phyloP scores from a whole-genome alignment of 2,329 filamentous ascomycete species.

The Apiospora kogelbergensis region DNA sequence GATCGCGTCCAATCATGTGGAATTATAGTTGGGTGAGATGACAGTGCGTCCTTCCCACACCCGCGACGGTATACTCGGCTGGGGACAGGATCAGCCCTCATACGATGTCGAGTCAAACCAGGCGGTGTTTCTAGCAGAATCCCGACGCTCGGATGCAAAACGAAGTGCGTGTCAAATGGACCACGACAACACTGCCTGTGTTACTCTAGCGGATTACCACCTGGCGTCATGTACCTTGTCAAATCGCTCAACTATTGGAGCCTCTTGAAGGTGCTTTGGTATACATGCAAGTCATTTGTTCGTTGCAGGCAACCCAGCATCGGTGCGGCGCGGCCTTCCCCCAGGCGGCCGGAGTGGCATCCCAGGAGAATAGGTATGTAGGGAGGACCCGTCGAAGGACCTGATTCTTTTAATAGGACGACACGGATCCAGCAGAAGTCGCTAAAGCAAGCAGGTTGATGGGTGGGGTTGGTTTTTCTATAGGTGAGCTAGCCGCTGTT shows the following conservation, averaged over 20 bases:
- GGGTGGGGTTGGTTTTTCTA: not conserved
- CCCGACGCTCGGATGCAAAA: not conserved
- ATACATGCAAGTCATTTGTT: not conserved
- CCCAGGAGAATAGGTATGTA: no score
- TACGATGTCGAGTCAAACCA: not conserved
- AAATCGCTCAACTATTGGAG: not conserved
- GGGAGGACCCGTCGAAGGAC: not conserved
- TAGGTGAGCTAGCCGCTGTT: not conserved
- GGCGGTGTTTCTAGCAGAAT: not conserved
- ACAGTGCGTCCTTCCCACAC: not conserved
- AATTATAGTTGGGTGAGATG: not conserved
- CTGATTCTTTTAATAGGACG: not conserved
- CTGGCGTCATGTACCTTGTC: not conserved
- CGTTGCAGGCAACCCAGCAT: not conserved
- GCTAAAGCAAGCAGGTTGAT: not conserved
- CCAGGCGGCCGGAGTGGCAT: not conserved
- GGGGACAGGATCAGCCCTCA: not conserved
- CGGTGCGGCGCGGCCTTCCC: not conserved
- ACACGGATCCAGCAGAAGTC: not conserved
- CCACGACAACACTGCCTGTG: not conserved
- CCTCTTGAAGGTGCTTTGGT: not conserved
- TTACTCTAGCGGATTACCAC: not conserved
- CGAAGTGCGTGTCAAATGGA: not conserved
- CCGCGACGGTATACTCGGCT: not conserved
- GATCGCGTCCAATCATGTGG: not conserved